A percentile compares a stretch with the other conserved stretches of the same genome.
Evolutionary conservation across 192 early-diverging fungal species (phyloP).

Genomic region (Linnemannia zychae): DNA sequence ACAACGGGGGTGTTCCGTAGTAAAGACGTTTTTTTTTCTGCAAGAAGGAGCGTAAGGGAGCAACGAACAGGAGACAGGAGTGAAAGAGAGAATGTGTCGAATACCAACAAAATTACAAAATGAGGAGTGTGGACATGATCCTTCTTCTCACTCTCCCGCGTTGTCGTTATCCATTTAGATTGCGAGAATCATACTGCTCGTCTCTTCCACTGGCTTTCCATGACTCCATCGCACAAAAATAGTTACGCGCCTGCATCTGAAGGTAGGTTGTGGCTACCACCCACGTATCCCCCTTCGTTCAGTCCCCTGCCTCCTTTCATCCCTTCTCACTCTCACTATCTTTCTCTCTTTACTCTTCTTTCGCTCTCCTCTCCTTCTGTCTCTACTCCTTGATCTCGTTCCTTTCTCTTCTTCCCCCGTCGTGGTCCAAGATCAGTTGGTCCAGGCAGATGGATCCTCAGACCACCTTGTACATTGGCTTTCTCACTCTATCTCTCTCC

Average conservation of each 20-base stretch:
- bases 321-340: too few relatives aligned
- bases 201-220: not conserved
- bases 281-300: not conserved
- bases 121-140: not conserved
- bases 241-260: not conserved
- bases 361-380: not conserved
- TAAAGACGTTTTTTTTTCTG: conserved; percentile 1
- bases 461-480: not conserved
- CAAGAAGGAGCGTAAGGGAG: not conserved
- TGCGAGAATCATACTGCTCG: not conserved
- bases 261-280: not conserved
- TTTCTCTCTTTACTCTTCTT: too few relatives aligned
- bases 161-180: not conserved
- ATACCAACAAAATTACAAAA: too few relatives aligned
- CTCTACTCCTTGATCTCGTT: not conserved
- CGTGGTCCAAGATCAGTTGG: not conserved
- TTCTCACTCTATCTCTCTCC: not conserved
- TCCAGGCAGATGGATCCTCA: not conserved
- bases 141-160: not conserved
- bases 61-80: not conserved
- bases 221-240: not conserved
- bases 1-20: not conserved
- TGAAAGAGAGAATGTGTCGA: not conserved
- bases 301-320: not conserved
- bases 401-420: not conserved